Evolutionary conservation across 78 protist genomes (phyloP).

Genomic region (Blattamonas nauphoetae): DNA sequence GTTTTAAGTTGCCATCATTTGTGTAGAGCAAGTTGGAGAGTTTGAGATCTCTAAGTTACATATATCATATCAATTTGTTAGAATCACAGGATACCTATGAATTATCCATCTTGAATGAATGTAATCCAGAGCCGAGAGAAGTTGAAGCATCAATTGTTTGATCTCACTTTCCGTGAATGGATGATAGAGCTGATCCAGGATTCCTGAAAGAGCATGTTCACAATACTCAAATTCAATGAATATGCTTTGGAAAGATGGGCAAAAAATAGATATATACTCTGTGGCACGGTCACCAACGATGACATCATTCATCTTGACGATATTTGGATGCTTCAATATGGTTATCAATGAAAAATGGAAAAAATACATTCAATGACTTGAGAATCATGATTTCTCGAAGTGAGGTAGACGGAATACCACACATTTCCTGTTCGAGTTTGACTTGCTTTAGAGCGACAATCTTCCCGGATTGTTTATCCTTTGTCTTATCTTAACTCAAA

Average conservation of each 20-base stretch:
- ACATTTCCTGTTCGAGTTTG: neutral
- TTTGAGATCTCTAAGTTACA: neutral
- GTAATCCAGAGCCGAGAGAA: neutral
- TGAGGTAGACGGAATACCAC: neutral
- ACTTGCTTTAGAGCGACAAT: neutral
- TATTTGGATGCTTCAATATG: neutral
- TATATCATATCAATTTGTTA: neutral
- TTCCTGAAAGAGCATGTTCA: neutral
- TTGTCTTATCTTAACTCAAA: neutral
- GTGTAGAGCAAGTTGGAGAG: neutral
- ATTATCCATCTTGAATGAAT: neutral
- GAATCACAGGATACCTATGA: neutral
- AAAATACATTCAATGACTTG: neutral
- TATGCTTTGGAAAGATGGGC: neutral
- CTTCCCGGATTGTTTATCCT: neutral
- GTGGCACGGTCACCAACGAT: neutral
- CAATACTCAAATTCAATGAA: neutral
- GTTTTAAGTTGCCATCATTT: neutral
- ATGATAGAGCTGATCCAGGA: neutral
- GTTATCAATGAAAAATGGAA: neutral
- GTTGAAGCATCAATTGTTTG: neutral
- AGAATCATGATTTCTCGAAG: conserved; percentile 3
- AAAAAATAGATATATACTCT: neutral
- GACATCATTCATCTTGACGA: neutral
- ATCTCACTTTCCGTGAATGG: conserved; percentile 3